These are phyloP conservation scores for Dryadomyces quercus-mongolicae DNA, from an alignment of 2,329 filamentous ascomycete genomes.

Conservation along the genomic window DNA sequence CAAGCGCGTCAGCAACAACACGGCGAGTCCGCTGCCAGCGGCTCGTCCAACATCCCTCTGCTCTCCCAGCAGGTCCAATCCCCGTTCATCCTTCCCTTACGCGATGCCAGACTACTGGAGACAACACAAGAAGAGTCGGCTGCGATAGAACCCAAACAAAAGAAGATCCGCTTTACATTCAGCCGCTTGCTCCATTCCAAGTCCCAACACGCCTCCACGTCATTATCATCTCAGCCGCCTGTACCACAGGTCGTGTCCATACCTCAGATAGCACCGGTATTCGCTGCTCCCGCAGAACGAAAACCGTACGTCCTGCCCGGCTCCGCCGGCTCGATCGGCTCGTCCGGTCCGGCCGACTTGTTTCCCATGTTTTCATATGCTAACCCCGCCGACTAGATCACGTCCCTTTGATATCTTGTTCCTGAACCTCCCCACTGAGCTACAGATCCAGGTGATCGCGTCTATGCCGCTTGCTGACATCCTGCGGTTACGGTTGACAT, in stretches of 20 bases:
- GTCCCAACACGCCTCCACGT: not conserved
- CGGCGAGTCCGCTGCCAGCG: not conserved
- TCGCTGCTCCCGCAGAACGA: constrained; percentile 9
- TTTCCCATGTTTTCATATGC: not conserved
- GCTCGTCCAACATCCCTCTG: constrained; percentile 10
- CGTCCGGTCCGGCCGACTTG: no score
- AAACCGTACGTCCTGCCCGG: constrained; percentile 20
- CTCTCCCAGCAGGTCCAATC: constrained; percentile 16
- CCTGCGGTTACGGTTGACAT: constrained; percentile 45
- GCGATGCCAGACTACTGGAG: constrained; percentile 21
- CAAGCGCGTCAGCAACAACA: constrained; percentile 22
- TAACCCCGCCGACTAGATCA: constrained; percentile 18
- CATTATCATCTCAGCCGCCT: not conserved
- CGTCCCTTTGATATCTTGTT: constrained; percentile 44
- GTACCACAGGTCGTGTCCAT: not conserved
- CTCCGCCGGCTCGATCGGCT: no score
- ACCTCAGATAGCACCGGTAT: not conserved
- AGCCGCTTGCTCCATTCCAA: constrained; percentile 10
- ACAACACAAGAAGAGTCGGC: constrained; percentile 15
- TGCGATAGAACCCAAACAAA: constrained; percentile 23
- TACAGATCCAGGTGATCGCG: constrained; percentile 51
- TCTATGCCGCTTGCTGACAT: constrained; percentile 48
- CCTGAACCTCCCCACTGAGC: constrained; percentile 43
- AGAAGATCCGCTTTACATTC: constrained; percentile 20
- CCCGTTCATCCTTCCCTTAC: constrained; percentile 38